Evolutionary conservation across 768 basidiomycete species (phyloP).

Genomic region (Lentinula aciculospora): DNA sequence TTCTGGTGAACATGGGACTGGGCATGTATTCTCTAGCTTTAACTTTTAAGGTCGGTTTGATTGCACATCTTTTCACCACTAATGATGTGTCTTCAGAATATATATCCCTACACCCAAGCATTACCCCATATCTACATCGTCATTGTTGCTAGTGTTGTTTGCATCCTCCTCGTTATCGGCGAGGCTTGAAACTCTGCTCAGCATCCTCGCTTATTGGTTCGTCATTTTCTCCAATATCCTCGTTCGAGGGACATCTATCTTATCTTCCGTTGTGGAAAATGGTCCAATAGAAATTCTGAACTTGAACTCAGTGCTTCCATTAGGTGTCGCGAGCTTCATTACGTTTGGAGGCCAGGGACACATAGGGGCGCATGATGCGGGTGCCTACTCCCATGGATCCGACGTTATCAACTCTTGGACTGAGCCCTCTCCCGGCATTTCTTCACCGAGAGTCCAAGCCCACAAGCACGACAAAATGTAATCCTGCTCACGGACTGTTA

Average conservation of each 20-base stretch:
- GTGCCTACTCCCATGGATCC: too few species aligned
- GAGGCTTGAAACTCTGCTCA: slow-evolving; percentile 35
- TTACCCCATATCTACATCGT: slow-evolving; percentile 31
- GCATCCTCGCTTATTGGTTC: slow-evolving; percentile 40
- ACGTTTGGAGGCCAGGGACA: too few species aligned
- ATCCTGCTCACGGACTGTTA: too few species aligned
- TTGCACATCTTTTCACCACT: not conserved
- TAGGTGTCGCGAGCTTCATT: slow-evolving; percentile 28
- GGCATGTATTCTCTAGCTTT: slow-evolving; percentile 59
- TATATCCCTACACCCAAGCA: slow-evolving; percentile 21
- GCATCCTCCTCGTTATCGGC: slow-evolving; percentile 23
- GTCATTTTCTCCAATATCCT: slow-evolving; percentile 40
- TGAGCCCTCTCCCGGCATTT: too few species aligned
- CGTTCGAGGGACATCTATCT: slow-evolving; percentile 43
- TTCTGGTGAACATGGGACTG: slow-evolving; percentile 53
- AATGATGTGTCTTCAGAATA: slow-evolving; percentile 29
- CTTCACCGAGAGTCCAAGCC: too few species aligned
- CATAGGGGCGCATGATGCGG: too few species aligned
- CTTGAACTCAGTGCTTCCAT: slow-evolving; percentile 28
- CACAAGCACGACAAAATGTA: too few species aligned
- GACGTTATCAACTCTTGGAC: too few species aligned
- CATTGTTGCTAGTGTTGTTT: slow-evolving; percentile 12
- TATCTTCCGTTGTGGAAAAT: slow-evolving; percentile 33
- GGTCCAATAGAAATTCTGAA: slow-evolving; percentile 27
- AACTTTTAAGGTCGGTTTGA: slow-evolving; percentile 31